A percentile compares a stretch with the other conserved stretches of the same genome.
Evolutionary conservation across 1,284 basidiomycete genomes (phyloP).

Genomic region (Retiboletus fuscus): DNA sequence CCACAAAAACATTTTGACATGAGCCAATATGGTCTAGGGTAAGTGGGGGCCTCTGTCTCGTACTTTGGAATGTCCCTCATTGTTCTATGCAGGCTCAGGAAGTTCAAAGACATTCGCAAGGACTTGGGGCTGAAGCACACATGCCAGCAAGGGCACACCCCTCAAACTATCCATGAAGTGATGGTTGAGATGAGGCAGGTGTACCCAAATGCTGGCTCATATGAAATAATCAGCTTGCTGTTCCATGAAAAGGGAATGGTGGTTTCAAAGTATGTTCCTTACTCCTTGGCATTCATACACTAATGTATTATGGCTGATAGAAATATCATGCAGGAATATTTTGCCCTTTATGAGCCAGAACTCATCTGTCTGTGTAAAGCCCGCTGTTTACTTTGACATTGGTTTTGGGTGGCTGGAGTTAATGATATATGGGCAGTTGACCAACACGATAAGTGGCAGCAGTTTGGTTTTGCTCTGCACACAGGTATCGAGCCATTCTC

Average conservation of each 20-base stretch:
- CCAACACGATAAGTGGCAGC: not conserved
- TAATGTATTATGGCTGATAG: not conserved
- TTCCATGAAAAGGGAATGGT: not conserved
- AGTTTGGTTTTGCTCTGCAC: not conserved
- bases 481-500: not conserved
- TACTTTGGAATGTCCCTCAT: no score
- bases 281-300: no score
- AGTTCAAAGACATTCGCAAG: not conserved
- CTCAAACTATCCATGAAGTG: no score
- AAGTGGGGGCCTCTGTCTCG: no score
- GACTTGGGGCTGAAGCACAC: not conserved
- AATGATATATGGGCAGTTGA: not conserved
- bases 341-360: not conserved
- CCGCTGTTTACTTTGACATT: not conserved
- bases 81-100: not conserved
- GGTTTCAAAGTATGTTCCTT: not conserved
- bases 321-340: not conserved
- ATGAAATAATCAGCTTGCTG: no score
- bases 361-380: not conserved
- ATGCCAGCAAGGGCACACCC: not conserved
- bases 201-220: no score
- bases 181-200: no score
- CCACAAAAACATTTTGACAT: no score
- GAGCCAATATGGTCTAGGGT: no score
- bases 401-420: slow-evolving; percentile 4